phyloP scores from a whole-genome alignment of 768 basidiomycete species.

The Kwoniella sp. region DNA sequence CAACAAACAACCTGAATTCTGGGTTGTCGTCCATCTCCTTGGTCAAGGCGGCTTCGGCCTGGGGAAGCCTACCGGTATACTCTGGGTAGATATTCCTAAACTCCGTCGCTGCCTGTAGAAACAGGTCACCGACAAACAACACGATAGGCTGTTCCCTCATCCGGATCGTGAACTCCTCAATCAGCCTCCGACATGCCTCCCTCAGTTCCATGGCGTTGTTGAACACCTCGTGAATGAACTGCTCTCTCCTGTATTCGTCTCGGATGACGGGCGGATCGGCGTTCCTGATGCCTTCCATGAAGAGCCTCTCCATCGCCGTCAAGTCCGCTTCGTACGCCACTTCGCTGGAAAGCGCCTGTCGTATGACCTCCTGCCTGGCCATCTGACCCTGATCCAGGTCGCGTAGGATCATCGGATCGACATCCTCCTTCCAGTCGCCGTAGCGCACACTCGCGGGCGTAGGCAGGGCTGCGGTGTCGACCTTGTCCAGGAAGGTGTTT shows the following conservation, averaged over 20 bases:
- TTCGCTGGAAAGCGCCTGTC: constrained; percentile 81
- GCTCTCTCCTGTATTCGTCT: constrained; percentile 63
- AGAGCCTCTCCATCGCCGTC: constrained; percentile 78
- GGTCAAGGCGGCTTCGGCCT: constrained; percentile 79
- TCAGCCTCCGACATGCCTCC: constrained; percentile 72
- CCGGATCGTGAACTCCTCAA: constrained; percentile 79
- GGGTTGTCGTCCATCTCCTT: constrained; percentile 78
- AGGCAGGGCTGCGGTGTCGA: not conserved
- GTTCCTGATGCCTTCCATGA: constrained; percentile 66
- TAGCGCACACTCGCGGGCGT: constrained; percentile 1
- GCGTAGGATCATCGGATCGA: constrained; percentile 66
- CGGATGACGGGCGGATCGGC: constrained; percentile 73
- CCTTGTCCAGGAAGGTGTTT: constrained; percentile 20
- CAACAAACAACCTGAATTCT: constrained; percentile 76
- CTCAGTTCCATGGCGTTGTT: constrained; percentile 87
- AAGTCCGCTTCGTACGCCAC: constrained; percentile 85
- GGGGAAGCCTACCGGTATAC: constrained; percentile 66
- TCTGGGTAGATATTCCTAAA: constrained; percentile 80
- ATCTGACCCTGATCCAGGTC: constrained; percentile 72
- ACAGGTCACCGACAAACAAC: constrained; percentile 78
- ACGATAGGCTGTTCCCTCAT: constrained; percentile 87
- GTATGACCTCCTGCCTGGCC: constrained; percentile 74
- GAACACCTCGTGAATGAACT: constrained; percentile 93
- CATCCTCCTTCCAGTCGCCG: constrained; percentile 65
- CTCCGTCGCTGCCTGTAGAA: constrained; percentile 77